Evolutionary conservation across 2,329 filamentous ascomycete genomes (phyloP), one percentile per base, ranked within the genome.

Genomic region (Grosmannia huntii): DNA sequence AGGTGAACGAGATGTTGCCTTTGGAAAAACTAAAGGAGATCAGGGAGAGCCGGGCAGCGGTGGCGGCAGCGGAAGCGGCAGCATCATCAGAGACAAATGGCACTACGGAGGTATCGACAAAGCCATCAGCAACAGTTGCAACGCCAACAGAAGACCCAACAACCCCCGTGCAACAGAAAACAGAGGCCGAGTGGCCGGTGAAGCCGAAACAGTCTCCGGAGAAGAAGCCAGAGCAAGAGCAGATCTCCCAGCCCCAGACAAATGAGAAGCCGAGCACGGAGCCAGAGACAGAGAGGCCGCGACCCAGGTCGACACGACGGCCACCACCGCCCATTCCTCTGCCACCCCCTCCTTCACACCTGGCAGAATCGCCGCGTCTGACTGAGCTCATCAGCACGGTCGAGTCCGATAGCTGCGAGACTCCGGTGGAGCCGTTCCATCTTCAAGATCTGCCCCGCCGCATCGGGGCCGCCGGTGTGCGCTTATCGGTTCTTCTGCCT

Each of bases 1-100:
- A 84, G 61, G 80, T 75, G 0, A 78, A 83, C 56, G 81, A 85
- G 68, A 81, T 83, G 71, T 68, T 83, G 14, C 78, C 80, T 12
- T 76, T 79, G 21, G 72, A 74, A 38, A 75, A 76, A 44, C 69
- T 83, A 27, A 73, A 79, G 62, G 71, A 73, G 55, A 72, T 76
- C 25, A 74, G 71, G 54, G 69, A 68, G 65, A 73, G 69, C 57
- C 68, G 73, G 21, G 67, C 71, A 44, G 69, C 69, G 28, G 68
- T 70, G 58, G 41, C 50, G 36, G 10, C 53, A 56, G 41, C 55
- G 38, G 46, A 48, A 36, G n/a, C 49, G 12, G 28, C 10, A 41
- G 51, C 38, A 12, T 28, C 23, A 6, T 19, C 50, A 7, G 23
- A 25, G 21, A 14, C 53, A 25, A 19, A 12, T 2, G 19, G 23